phyloP scores from a whole-genome alignment of 148 eudicot species.

The Diospyros lotus region DNA sequence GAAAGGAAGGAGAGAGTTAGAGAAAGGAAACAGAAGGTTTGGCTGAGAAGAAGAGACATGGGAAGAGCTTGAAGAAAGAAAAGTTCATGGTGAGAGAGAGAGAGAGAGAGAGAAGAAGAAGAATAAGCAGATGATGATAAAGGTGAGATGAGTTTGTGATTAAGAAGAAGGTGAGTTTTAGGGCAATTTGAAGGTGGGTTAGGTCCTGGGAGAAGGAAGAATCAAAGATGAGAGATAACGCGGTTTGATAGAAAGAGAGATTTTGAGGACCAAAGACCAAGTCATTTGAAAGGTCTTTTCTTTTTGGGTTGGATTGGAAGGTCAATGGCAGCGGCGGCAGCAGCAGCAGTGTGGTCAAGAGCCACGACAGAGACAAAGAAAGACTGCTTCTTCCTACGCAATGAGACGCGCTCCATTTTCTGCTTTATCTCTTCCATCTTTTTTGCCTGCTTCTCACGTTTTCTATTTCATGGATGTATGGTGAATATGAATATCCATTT shows the following conservation, averaged over 20 bases:
- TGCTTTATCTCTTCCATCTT: too few species aligned
- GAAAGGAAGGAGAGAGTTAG: slow-evolving; percentile 13
- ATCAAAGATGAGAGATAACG: neutral
- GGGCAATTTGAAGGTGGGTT: neutral
- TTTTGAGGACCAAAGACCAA: slow-evolving; percentile 20
- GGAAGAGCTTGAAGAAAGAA: slow-evolving; percentile 13
- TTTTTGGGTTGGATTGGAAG: too few species aligned
- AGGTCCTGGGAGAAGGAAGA: neutral
- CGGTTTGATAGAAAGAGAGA: too few species aligned
- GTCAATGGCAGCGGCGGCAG: too few species aligned
- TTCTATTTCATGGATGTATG: too few species aligned
- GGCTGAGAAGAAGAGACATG: slow-evolving; percentile 19
- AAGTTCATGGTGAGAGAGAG: slow-evolving; percentile 25
- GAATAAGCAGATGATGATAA: neutral
- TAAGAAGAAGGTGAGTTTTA: neutral
- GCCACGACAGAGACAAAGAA: neutral
- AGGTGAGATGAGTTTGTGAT: neutral
- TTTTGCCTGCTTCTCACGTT: too few species aligned
- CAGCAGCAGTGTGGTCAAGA: neutral
- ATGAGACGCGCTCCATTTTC: too few species aligned
- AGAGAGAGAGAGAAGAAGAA: neutral
- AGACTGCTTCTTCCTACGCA: too few species aligned
- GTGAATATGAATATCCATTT: too few species aligned
- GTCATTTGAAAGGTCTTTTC: neutral
- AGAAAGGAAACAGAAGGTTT: slow-evolving; percentile 12